phyloP scores from a whole-genome alignment of 2,329 filamentous ascomycete genomes.

The Fusarium veterinarium region DNA sequence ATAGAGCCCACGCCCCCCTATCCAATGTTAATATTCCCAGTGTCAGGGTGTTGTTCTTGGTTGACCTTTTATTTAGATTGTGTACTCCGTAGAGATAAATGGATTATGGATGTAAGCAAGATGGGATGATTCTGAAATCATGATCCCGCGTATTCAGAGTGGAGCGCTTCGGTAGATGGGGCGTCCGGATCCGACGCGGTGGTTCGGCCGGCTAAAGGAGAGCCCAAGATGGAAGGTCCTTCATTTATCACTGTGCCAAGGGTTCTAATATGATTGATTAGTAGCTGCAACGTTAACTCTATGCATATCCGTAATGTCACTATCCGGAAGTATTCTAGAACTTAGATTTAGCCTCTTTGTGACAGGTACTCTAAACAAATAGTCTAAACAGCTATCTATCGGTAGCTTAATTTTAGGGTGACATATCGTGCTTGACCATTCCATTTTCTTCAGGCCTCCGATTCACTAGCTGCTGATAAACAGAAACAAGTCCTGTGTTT shows the following conservation, averaged over 20 bases:
- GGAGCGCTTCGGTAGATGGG: neutral
- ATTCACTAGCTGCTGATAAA: neutral
- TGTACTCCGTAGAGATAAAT: neutral
- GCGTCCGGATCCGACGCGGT: conserved; percentile 6
- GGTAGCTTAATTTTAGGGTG: neutral
- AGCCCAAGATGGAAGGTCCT: neutral
- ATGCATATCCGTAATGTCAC: neutral
- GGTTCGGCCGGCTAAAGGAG: conserved; percentile 15
- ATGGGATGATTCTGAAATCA: conserved; percentile 2
- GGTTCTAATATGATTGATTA: neutral
- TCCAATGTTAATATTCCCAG: neutral
- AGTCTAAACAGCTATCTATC: neutral
- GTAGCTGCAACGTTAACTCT: neutral
- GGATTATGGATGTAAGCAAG: neutral
- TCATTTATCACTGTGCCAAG: neutral
- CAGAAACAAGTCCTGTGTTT: neutral
- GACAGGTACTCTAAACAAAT: neutral
- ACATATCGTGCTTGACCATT: neutral
- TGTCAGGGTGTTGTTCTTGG: neutral
- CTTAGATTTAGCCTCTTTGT: neutral
- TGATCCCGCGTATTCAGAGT: neutral
- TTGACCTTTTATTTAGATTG: neutral
- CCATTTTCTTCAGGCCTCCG: neutral
- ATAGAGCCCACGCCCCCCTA: conserved; percentile 14
- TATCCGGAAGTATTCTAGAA: neutral